These are phyloP conservation scores for Aspergillus pseudotamarii DNA, from an alignment of 2,329 filamentous ascomycete species.

Conservation along the genomic window DNA sequence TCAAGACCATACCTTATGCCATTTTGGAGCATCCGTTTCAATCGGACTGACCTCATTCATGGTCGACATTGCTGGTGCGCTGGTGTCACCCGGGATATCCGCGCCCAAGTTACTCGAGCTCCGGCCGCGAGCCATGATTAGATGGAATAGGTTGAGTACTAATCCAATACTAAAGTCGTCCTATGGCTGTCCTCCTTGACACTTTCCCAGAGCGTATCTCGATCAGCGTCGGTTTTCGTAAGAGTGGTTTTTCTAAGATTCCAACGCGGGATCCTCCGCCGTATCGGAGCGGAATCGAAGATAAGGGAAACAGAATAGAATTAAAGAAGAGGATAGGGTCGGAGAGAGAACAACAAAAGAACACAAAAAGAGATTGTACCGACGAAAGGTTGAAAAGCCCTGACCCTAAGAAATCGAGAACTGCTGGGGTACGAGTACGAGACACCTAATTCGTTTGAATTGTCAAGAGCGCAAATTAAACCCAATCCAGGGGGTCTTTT, in stretches of 20 bases:
- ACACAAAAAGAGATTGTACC: not conserved
- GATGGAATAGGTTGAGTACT: not conserved
- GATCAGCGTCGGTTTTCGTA: not conserved
- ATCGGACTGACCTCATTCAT: constrained; percentile 42
- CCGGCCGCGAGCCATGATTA: constrained; percentile 43
- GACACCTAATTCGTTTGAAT: constrained; percentile 1
- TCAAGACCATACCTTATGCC: constrained; percentile 31
- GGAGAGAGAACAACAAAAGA: constrained; percentile 1
- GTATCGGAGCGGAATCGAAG: not conserved
- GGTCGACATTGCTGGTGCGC: constrained; percentile 50
- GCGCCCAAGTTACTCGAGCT: constrained; percentile 49
- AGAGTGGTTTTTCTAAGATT: not conserved
- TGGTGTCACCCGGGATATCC: constrained; percentile 51
- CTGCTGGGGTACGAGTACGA: constrained; percentile 1
- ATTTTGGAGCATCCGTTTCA: constrained; percentile 31
- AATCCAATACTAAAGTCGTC: not conserved
- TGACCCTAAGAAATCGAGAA: constrained; percentile 1
- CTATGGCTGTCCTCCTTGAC: not conserved
- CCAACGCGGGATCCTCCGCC: not conserved
- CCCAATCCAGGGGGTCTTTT: not conserved
- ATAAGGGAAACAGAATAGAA: not conserved
- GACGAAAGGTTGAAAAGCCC: not conserved
- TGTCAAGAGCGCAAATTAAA: not conserved
- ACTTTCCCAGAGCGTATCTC: not conserved
- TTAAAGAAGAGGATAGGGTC: not conserved